Evolutionary conservation across 2,329 filamentous ascomycete genomes (phyloP).

Genomic region (Stachybotrys echinatus): DNA sequence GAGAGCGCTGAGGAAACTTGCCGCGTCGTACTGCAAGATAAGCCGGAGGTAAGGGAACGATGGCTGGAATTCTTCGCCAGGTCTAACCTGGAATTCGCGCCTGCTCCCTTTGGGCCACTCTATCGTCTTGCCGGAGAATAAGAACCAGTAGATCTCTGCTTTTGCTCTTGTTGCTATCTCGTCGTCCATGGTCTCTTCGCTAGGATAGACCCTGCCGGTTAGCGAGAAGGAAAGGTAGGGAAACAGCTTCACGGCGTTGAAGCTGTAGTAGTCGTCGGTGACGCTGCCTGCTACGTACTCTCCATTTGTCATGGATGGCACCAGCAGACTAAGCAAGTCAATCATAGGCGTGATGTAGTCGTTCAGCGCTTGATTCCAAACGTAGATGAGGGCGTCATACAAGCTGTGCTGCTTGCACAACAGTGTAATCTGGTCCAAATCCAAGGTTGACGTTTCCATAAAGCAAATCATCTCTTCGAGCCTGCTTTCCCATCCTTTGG

Average conservation of each 20-base stretch:
- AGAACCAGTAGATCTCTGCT: constrained; percentile 82
- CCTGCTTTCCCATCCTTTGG: constrained; percentile 66
- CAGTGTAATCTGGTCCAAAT: constrained; percentile 86
- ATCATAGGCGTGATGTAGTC: constrained; percentile 91
- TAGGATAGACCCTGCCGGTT: constrained; percentile 88
- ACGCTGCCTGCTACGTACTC: constrained; percentile 49
- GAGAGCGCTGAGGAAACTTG: constrained; percentile 88
- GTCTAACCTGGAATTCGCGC: constrained; percentile 56
- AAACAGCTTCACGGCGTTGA: constrained; percentile 84
- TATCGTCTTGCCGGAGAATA: constrained; percentile 80
- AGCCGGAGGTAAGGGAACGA: constrained; percentile 81
- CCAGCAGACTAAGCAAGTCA: constrained; percentile 69
- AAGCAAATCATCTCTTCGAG: constrained; percentile 94
- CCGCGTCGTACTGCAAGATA: constrained; percentile 81
- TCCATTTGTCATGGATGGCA: constrained; percentile 52
- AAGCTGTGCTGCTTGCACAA: constrained; percentile 88
- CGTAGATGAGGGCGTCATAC: constrained; percentile 92
- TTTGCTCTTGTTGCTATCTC: constrained; percentile 72
- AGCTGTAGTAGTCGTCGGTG: constrained; percentile 55
- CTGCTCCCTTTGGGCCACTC: constrained; percentile 65
- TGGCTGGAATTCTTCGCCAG: constrained; percentile 54
- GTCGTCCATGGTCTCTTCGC: constrained; percentile 68
- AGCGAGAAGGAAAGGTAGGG: constrained; percentile 90
- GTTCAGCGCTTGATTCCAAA: constrained; percentile 86
- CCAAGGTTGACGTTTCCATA: constrained; percentile 83